These are phyloP conservation scores for Magnusiomyces tetraspermus DNA, from an alignment of 1,139 yeast genomes.

Conservation along the genomic window DNA sequence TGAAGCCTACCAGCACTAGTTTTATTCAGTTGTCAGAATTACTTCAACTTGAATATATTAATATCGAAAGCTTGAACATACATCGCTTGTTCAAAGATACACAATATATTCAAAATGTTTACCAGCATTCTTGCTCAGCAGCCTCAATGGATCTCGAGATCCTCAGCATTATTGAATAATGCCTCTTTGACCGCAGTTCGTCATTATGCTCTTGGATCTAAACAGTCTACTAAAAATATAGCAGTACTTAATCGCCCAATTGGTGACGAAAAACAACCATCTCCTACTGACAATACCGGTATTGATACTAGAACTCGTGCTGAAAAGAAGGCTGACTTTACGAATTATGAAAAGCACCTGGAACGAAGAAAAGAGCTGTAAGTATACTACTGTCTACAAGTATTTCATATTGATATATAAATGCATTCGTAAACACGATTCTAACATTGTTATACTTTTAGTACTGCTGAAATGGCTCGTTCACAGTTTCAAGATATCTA, in stretches of 20 bases:
- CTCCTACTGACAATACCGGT: constrained; percentile 31
- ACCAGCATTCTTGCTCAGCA: background rate
- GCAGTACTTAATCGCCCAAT: constrained; percentile 38
- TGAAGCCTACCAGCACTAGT: too few relatives aligned
- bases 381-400: constrained; percentile 12
- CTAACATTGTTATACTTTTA: constrained; percentile 11
- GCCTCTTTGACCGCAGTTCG: background rate
- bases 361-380: constrained; percentile 24
- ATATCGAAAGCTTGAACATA: too few relatives aligned
- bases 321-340: constrained; percentile 38
- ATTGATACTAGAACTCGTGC: constrained; percentile 31
- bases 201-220: background rate
- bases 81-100: too few relatives aligned
- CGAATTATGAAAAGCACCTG: constrained; percentile 38
- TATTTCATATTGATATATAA: too few relatives aligned
- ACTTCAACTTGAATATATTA: too few relatives aligned
- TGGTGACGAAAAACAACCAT: constrained; percentile 37
- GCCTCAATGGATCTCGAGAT: background rate
- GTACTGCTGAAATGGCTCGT: constrained; percentile 58
- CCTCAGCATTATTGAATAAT: too few relatives aligned
- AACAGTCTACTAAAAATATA: constrained; percentile 21
- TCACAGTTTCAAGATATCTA: constrained; percentile 83
- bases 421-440: constrained; percentile 2
- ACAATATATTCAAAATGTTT: background rate
- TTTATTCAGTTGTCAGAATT: too few relatives aligned